phyloP scores from a whole-genome alignment of 73 alveolate species.

The Paramecium sonneborni region DNA sequence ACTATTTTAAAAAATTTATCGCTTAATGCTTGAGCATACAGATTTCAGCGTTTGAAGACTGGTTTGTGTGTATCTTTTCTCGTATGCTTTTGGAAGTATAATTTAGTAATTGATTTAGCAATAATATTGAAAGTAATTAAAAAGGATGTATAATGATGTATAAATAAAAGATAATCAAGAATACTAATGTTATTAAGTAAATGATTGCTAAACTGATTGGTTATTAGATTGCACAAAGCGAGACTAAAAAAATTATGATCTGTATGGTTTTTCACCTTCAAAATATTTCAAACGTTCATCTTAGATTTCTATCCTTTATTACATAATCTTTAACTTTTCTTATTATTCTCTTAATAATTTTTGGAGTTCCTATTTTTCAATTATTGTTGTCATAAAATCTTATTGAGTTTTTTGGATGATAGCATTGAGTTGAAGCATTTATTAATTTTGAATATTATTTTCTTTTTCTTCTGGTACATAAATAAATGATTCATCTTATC shows the following conservation, averaged over 20 bases:
- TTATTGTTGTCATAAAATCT: background rate
- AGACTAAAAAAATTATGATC: background rate
- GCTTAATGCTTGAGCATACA: too few relatives aligned
- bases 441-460: background rate
- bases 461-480: background rate
- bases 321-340: background rate
- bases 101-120: background rate
- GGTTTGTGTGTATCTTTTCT: too few relatives aligned
- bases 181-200: background rate
- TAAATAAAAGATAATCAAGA: background rate
- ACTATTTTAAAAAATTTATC: background rate
- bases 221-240: background rate
- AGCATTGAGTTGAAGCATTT: conserved; percentile 1
- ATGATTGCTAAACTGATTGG: background rate
- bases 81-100: background rate
- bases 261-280: background rate
- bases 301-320: conserved; percentile 5
- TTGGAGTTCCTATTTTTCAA: background rate
- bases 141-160: background rate
- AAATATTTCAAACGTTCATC: conserved; percentile 14
- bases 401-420: background rate
- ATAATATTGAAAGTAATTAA: too few relatives aligned
- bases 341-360: background rate
- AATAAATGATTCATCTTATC: conserved; percentile 11
- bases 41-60: too few relatives aligned